Conservation (phyloP, 305 asterid genomes). For the Fraxinus sp. region DNA sequence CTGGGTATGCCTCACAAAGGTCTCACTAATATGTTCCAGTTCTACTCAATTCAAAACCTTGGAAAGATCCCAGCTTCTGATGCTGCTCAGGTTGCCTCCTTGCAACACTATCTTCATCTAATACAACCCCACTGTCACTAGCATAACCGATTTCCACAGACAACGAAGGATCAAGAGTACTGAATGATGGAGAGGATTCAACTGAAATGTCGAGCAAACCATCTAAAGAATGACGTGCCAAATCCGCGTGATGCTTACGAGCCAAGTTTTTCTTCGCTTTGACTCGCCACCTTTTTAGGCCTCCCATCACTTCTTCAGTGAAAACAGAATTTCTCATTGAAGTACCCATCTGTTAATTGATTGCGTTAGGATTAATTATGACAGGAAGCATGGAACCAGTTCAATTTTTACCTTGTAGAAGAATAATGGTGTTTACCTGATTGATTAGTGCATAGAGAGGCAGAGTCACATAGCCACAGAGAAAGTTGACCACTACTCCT, state of each 20-base stretch:
- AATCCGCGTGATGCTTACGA: slow-evolving; percentile 18
- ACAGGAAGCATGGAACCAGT: background rate
- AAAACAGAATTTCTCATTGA: slow-evolving; percentile 54
- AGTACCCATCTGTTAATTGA: slow-evolving; percentile 57
- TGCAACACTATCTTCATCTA: slow-evolving; percentile 28
- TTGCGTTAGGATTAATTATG: background rate
- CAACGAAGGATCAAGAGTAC: slow-evolving; percentile 37
- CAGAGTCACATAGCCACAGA: slow-evolving; percentile 70
- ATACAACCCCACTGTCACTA: slow-evolving; percentile 24
- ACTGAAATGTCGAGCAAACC: slow-evolving; percentile 35
- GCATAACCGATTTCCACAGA: slow-evolving; percentile 36
- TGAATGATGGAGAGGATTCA: slow-evolving; percentile 40
- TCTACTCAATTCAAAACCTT: slow-evolving; percentile 38
- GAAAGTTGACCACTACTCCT: slow-evolving; percentile 61
- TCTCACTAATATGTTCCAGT: slow-evolving; percentile 16
- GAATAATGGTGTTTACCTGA: slow-evolving; percentile 41
- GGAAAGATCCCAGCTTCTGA: slow-evolving; percentile 37
- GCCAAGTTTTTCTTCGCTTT: slow-evolving; percentile 58
- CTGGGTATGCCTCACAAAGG: background rate
- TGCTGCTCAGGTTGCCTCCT: slow-evolving; percentile 20
- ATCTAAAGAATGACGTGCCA: slow-evolving; percentile 33
- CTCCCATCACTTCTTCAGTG: slow-evolving; percentile 45
- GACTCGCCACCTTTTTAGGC: slow-evolving; percentile 57
- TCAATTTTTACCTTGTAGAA: background rate
- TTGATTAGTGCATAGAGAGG: slow-evolving; percentile 71